A percentile compares a stretch with the other conserved stretches of the same genome.
These are phyloP conservation scores for Pseudogymnoascus sp. DNA, from an alignment of 2,329 filamentous ascomycete species.

Conservation along the genomic window DNA sequence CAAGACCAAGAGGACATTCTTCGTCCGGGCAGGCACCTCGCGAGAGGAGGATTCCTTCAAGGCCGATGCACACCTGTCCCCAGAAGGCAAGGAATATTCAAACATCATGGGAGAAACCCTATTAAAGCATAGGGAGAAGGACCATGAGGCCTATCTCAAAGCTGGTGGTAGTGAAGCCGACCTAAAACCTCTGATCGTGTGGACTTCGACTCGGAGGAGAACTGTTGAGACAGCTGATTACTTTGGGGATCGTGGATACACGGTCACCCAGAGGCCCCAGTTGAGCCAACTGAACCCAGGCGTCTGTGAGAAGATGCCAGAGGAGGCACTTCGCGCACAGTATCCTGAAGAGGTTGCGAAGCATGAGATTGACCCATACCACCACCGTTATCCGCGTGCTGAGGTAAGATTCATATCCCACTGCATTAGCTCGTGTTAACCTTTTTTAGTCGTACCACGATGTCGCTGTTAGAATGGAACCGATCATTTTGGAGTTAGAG, in stretches of 20 bases:
- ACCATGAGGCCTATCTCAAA: slow-evolving; percentile 60
- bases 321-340: slow-evolving; percentile 66
- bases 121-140: slow-evolving; percentile 72
- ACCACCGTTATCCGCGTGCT: slow-evolving; percentile 89
- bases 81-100: slow-evolving; percentile 72
- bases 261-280: slow-evolving; percentile 83
- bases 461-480: slow-evolving; percentile 92
- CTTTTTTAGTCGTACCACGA: slow-evolving; percentile 80
- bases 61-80: slow-evolving; percentile 75
- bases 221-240: slow-evolving; percentile 84
- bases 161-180: slow-evolving; percentile 59
- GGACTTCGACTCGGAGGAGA: slow-evolving; percentile 86
- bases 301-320: slow-evolving; percentile 88
- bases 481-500: slow-evolving; percentile 94
- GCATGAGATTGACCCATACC: slow-evolving; percentile 90
- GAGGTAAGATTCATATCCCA: slow-evolving; percentile 50
- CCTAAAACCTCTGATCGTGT: slow-evolving; percentile 75
- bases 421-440: slow-evolving; percentile 10
- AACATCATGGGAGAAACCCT: slow-evolving; percentile 79
- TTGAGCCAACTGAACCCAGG: slow-evolving; percentile 97
- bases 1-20: slow-evolving; percentile 89
- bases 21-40: slow-evolving; percentile 78
- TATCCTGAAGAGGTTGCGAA: slow-evolving; percentile 89
- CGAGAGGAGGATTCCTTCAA: slow-evolving; percentile 89
- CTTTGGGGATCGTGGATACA: slow-evolving; percentile 71